Evolutionary conservation across 331 rosid species (phyloP).

Genomic region (Erythrophleum ivorense): DNA sequence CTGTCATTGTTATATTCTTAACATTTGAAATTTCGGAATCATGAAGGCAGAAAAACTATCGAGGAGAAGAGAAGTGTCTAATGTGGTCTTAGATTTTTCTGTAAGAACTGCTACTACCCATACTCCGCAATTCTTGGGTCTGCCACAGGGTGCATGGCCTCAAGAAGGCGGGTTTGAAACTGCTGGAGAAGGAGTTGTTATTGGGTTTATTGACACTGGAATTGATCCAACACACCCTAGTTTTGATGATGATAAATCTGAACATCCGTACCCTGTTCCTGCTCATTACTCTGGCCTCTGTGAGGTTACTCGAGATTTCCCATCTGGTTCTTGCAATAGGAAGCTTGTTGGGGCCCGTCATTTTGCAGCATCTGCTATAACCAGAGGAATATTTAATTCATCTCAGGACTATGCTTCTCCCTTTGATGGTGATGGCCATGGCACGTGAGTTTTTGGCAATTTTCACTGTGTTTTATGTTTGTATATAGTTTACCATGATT

Average conservation of each 20-base stretch:
- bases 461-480: constrained; percentile 21
- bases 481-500: constrained; percentile 11
- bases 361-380: constrained; percentile 98
- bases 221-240: constrained; percentile 93
- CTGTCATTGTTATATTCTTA: constrained; percentile 11
- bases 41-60: constrained; percentile 82
- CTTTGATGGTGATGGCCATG: constrained; percentile 98
- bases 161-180: constrained; percentile 85
- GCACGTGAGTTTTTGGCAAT: constrained; percentile 80
- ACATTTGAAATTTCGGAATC: constrained; percentile 40
- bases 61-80: constrained; percentile 80
- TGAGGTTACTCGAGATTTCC: constrained; percentile 95
- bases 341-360: constrained; percentile 99
- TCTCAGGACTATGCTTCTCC: constrained; percentile 96
- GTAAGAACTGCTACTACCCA: constrained; percentile 96
- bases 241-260: constrained; percentile 61
- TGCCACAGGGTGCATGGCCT: constrained; percentile 93
- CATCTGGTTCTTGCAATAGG: constrained; percentile 99
- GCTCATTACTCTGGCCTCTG: constrained; percentile 86
- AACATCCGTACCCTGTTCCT: constrained; percentile 77
- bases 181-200: constrained; percentile 94
- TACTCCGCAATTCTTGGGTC: constrained; percentile 95
- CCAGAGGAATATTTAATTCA: constrained; percentile 87
- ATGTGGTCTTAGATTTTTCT: constrained; percentile 85
- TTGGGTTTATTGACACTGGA: constrained; percentile 96